Evolutionary conservation across 495 filamentous ascomycete species (phyloP).

Genomic region (Aspergillus nanangensis): DNA sequence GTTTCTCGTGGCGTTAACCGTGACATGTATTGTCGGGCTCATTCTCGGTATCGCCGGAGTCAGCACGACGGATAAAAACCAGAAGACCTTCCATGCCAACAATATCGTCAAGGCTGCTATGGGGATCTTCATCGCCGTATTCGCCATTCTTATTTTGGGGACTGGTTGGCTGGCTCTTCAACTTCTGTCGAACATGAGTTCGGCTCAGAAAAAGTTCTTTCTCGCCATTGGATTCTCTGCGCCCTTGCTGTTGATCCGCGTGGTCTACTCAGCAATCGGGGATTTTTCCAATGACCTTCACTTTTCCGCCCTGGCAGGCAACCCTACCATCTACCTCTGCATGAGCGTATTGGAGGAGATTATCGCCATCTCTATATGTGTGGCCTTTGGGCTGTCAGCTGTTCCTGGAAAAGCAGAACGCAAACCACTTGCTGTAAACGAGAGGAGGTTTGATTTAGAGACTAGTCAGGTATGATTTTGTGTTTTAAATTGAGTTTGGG

Average conservation of each 20-base stretch:
- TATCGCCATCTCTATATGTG: too few relatives aligned
- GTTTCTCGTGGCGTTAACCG: constrained; percentile 4
- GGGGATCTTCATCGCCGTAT: constrained; percentile 26
- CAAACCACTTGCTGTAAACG: too few relatives aligned
- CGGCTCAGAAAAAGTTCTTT: constrained; percentile 25
- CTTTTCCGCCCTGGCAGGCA: too few relatives aligned
- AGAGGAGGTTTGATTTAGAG: too few relatives aligned
- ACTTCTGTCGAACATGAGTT: background rate
- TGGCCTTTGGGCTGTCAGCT: too few relatives aligned
- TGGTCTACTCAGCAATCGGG: constrained; percentile 23
- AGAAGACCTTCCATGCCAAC: constrained; percentile 6
- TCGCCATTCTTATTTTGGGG: constrained; percentile 8
- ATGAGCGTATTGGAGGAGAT: too few relatives aligned
- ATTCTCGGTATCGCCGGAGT: constrained; percentile 27
- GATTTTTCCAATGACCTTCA: constrained; percentile 11
- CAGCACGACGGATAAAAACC: constrained; percentile 6
- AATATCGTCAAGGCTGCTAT: constrained; percentile 22
- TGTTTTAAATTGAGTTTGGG: too few relatives aligned
- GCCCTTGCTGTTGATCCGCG: constrained; percentile 22
- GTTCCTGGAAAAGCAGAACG: too few relatives aligned
- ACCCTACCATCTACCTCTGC: too few relatives aligned
- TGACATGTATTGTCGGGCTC: constrained; percentile 20
- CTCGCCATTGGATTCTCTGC: constrained; percentile 18
- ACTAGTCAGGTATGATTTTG: too few relatives aligned
- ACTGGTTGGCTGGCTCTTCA: constrained; percentile 12